phyloP scores from a whole-genome alignment of 164 flowering plant species.

The Vitis vinifera region ASM3070453v1 NC_081820.1:26603001-26603500 shows the following conservation, averaged over 20 bases:
- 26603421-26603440: conserved; percentile 30
- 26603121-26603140: conserved; percentile 1
- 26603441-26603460: background rate
- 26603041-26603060: background rate
- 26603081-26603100: conserved; percentile 1
- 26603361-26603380: conserved; percentile 6
- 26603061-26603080: background rate
- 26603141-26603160: background rate
- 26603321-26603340: conserved; percentile 8
- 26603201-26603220: conserved; percentile 36
- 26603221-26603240: conserved; percentile 51
- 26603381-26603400: conserved; percentile 20
- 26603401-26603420: conserved; percentile 21
- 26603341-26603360: conserved; percentile 18
- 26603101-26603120: background rate
- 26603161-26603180: background rate
- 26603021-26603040: background rate
- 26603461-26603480: conserved; percentile 2
- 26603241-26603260: conserved; percentile 29
- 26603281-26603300: background rate
- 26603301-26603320: background rate
- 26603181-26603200: conserved; percentile 16
- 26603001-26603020: too few species aligned
- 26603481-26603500: background rate
- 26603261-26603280: conserved; percentile 9